phyloP scores from a whole-genome alignment of 1,139 yeast genomes.

The Blastobotrys raffinosifermentans region DNA sequence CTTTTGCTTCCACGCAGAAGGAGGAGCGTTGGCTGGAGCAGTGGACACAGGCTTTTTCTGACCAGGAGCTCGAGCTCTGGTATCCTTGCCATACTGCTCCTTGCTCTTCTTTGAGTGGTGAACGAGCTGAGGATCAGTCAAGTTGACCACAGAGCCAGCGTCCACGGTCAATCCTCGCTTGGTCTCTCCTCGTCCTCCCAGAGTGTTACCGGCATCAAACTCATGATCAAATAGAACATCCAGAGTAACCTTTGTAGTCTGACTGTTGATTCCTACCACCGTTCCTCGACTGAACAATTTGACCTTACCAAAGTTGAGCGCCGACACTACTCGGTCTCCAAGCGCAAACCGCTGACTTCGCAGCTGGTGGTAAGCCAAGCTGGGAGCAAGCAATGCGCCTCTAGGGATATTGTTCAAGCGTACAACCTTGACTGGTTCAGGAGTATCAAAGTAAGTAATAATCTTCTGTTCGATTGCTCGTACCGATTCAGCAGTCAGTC shows the following conservation, averaged over 20 bases:
- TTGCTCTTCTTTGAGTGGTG: conserved; percentile 40
- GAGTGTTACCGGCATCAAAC: conserved; percentile 71
- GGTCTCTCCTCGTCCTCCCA: conserved; percentile 70
- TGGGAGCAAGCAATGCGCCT: conserved; percentile 74
- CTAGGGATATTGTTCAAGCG: conserved; percentile 80
- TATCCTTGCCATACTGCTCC: conserved; percentile 1
- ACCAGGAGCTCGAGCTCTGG: neutral
- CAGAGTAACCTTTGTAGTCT: conserved; percentile 49
- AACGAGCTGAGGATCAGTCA: conserved; percentile 67
- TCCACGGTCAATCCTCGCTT: conserved; percentile 83
- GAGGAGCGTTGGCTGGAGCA: conserved; percentile 2
- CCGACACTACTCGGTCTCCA: conserved; percentile 87
- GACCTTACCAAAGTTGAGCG: conserved; percentile 84
- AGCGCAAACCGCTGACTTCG: conserved; percentile 70
- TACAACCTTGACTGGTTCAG: conserved; percentile 20
- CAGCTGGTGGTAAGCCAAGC: conserved; percentile 64
- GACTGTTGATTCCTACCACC: conserved; percentile 70
- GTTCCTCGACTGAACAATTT: conserved; percentile 88
- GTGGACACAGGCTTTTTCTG: neutral
- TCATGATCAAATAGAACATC: conserved; percentile 82
- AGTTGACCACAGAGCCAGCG: conserved; percentile 73
- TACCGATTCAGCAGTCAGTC: conserved; percentile 63
- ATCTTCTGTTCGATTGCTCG: conserved; percentile 63
- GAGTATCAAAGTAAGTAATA: conserved; percentile 34
- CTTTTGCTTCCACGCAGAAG: neutral